Base-by-base conservation (phyloP, 208 protist species). In the Trypanosoma cruzi region DNA sequence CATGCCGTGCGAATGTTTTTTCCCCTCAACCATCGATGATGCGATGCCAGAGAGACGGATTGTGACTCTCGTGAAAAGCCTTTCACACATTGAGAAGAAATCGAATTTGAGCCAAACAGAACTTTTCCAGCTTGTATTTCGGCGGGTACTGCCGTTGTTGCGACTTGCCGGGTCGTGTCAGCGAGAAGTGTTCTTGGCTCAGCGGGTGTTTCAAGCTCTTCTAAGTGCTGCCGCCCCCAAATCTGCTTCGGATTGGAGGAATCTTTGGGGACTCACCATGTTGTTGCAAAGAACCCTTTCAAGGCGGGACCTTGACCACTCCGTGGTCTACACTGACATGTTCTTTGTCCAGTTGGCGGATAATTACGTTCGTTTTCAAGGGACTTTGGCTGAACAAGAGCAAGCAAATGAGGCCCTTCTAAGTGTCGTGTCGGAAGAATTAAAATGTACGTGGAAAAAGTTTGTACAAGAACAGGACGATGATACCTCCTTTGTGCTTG, bases 281-380 rank as follows among this genome's bases (percentile, higher is more conserved):
- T 22, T 82, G 14, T 14, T 95, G 16, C 86, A 93, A 57, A 73
- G 73, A n/a, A 72, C 74, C 44, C 64, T 95, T 0, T 68, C 77
- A 0, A 70, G 77, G 46, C 82, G 80, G 14, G 32, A 55, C 29
- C 64, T 63, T 59, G 74, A 84, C 42, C 72, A 76, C 73, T 42
- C 48, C 4, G 60, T 86, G 4, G n/a, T 71, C 31, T 95, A 88
- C 73, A 93, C 86, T 0, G 90, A 95, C 50, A 34, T 71, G 4
- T 95, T 93, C 66, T 93, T 93, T 48, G 60, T 92, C 28, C 55
- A 85, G 4, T 74, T 94, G 7, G 79, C 81, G 1, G 70, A 84
- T 16, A 31, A 65, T 62, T 85, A 87, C 50, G 44, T 66, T 2
- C 42, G 20, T 46, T n/a, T 6, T 49, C 52, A 68, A 52, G 71